Evolutionary conservation across 805 yeast genomes (phyloP).

Genomic region (Zygoascus biomembranicola): DNA sequence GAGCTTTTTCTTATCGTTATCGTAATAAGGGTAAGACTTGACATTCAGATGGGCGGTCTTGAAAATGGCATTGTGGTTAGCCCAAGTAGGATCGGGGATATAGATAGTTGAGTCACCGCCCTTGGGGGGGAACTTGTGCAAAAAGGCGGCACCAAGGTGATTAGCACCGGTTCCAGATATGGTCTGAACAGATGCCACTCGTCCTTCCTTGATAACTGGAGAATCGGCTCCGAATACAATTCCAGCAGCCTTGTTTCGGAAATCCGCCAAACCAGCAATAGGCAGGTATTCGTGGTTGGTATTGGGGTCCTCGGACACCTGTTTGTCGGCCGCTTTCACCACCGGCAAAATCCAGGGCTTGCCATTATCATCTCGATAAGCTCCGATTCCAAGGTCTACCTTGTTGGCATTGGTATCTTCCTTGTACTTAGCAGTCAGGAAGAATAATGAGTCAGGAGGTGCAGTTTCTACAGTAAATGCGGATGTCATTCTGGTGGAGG

Average conservation of each 20-base stretch:
- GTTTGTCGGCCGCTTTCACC: constrained; percentile 58
- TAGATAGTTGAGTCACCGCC: constrained; percentile 39
- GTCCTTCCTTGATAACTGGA: constrained; percentile 44
- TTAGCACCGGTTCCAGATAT: constrained; percentile 87
- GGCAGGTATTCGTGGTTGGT: constrained; percentile 84
- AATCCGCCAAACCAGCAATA: constrained; percentile 66
- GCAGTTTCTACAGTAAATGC: constrained; percentile 17
- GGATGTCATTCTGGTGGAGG: constrained; percentile 5
- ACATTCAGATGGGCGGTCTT: constrained; percentile 58
- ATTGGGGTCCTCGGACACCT: constrained; percentile 52
- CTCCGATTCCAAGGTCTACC: constrained; percentile 84
- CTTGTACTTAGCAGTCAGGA: constrained; percentile 37
- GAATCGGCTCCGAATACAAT: constrained; percentile 58
- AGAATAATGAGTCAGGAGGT: constrained; percentile 89
- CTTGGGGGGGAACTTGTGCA: constrained; percentile 41
- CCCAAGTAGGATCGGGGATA: constrained; percentile 93
- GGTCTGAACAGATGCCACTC: constrained; percentile 57
- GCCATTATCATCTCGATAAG: constrained; percentile 61
- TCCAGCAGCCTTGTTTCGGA: constrained; percentile 62
- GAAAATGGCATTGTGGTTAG: constrained; percentile 85
- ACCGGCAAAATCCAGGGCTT: constrained; percentile 68
- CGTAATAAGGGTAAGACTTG: constrained; percentile 79
- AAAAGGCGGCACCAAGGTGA: constrained; percentile 73
- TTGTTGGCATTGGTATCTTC: constrained; percentile 36
- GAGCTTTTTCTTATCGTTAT: constrained; percentile 57